Base-by-base conservation (phyloP, 2,329 filamentous ascomycete species). In the Fusarium udum region DNA sequence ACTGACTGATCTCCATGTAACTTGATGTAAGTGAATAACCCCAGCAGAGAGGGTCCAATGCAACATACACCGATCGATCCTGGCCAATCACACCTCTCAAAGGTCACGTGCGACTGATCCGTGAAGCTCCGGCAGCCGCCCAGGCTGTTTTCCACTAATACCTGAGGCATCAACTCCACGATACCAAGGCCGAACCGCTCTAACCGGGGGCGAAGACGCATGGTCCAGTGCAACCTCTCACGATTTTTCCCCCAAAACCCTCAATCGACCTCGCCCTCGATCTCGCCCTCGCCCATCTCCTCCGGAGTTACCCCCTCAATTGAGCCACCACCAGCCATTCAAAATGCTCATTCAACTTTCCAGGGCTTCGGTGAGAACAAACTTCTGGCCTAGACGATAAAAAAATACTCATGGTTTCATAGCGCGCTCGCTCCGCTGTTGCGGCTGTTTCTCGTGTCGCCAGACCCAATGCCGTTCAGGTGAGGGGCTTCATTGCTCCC, bases 401-500 rank as follows among this genome's bases (percentile, higher is more conserved):
- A 42, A 49, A 56, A 37, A 31, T 43, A 36, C 61, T 68, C 58
- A 67, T 67, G 32, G 42, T 61, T 78, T 74, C 80, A 85, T 86
- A 85, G 86, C 84, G 85, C 85, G 85, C 85, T 83, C 80, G 85
- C 79, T 84, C 85, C 81, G 84, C 84, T 80, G 82, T 85, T 81
- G 84, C 85, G 82, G 78, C 79, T 82, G 86, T 81, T 80, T 86
- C 79, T 84, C 86, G 80, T 82, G 83, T 80, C 82, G 84, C 79
- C 65, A 78, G 78, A 76, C 73, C 71, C 71, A 79, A 79, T 79
- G 77, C 84, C 77, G 82, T 83, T 80, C 86, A 87, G 81, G 82
- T 83, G 80, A 86, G 89, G 80, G 84, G 84, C 79, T 90, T 90
- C 81, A 88, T 90, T 78, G 87, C 86, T 79, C 88, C 89, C 72